These are phyloP conservation scores for Globisporangium viniferum DNA, from an alignment of 352 stramenopile species.

Conservation along the genomic window DNA sequence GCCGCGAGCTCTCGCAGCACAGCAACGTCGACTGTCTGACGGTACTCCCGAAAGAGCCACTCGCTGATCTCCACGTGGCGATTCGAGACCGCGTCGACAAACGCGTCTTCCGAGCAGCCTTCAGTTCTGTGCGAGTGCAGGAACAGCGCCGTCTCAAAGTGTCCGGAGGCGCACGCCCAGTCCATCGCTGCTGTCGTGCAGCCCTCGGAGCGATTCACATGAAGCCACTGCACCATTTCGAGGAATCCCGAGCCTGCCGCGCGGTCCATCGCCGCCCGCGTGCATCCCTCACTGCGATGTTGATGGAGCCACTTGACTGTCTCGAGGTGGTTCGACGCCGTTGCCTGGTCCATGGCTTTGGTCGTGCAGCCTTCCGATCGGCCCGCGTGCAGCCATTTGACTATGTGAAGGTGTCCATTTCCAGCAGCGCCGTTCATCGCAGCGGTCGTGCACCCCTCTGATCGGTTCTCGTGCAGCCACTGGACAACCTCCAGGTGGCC, in stretches of 20 bases:
- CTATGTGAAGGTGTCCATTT: background rate
- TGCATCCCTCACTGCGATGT: background rate
- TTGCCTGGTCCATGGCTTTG: conserved; percentile 4
- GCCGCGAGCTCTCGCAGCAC: background rate
- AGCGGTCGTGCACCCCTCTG: background rate
- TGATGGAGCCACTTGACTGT: conserved; percentile 5
- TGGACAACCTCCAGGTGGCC: conserved; percentile 30
- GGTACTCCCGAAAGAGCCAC: background rate
- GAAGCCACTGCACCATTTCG: background rate
- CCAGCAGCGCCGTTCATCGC: background rate
- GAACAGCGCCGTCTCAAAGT: background rate
- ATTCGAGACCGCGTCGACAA: background rate
- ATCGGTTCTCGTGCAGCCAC: conserved; percentile 23
- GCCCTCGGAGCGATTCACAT: conserved; percentile 1
- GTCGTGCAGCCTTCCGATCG: background rate
- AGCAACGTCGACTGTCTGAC: background rate
- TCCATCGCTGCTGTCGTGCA: background rate
- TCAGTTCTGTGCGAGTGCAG: background rate
- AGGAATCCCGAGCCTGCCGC: background rate
- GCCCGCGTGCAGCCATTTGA: background rate
- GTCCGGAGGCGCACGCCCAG: background rate
- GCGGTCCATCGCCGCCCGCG: background rate
- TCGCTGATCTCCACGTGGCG: background rate
- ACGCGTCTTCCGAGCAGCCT: background rate
- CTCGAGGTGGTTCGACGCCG: background rate